Percentiles rank a stretch among this genome's conserved stretches.
Evolutionary conservation across 768 basidiomycete genomes (phyloP).

Genomic region (Rubroboletus satanas): DNA sequence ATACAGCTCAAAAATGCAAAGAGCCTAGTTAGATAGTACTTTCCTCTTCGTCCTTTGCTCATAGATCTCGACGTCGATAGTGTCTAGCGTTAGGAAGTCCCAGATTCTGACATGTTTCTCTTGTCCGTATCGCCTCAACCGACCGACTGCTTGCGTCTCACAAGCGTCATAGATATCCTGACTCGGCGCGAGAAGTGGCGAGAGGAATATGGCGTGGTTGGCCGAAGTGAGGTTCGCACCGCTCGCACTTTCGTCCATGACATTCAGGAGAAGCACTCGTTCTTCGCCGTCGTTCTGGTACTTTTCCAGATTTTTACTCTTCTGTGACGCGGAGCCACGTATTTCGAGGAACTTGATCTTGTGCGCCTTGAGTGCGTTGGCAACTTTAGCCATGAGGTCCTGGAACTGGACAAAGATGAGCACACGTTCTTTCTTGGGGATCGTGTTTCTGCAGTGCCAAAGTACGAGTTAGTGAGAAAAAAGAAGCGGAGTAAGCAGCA

Average conservation of each 20-base stretch:
- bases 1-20: neutral
- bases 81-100: slow-evolving; percentile 80
- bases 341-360: slow-evolving; percentile 78
- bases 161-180: slow-evolving; percentile 84
- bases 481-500: neutral
- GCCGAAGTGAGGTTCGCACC: slow-evolving; percentile 91
- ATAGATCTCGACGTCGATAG: slow-evolving; percentile 85
- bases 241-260: slow-evolving; percentile 94
- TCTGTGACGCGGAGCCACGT: slow-evolving; percentile 68
- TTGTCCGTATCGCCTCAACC: slow-evolving; percentile 82
- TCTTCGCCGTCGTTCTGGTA: slow-evolving; percentile 82
- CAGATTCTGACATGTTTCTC: slow-evolving; percentile 75
- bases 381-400: slow-evolving; percentile 89
- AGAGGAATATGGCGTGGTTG: slow-evolving; percentile 93
- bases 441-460: slow-evolving; percentile 46
- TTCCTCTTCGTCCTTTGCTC: slow-evolving; percentile 41
- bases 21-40: slow-evolving; percentile 20
- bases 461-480: neutral
- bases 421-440: slow-evolving; percentile 75
- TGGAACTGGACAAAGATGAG: slow-evolving; percentile 96
- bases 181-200: slow-evolving; percentile 77
- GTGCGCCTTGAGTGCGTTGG: slow-evolving; percentile 70
- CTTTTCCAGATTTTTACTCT: slow-evolving; percentile 77
- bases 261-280: slow-evolving; percentile 80
- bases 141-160: slow-evolving; percentile 80